Evolutionary conservation across 176 grass and related monocot genomes (phyloP), one percentile per base, ranked within the genome.

Genomic region (Pontederia crassipes): DNA sequence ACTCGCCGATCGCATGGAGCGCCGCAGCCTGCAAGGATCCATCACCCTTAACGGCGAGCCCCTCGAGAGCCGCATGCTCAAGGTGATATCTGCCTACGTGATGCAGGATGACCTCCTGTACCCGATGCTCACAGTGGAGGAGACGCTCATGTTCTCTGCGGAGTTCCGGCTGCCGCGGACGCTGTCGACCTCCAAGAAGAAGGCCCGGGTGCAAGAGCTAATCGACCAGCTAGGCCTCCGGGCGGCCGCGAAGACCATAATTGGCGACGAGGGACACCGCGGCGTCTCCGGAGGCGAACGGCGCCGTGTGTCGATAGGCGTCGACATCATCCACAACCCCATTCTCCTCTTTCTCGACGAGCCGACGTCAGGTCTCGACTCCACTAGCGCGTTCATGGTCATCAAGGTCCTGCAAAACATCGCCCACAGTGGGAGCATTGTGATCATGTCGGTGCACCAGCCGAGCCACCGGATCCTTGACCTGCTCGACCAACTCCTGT

Each of bases 61-160:
- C 13, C 40, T 63, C 45, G 12, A 17, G 9, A n/a, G 40, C 2
- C 8, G 60, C 24, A n/a, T 63, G n/a, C 40, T 63, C 35, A 63
- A 17, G 45, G 60, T 45, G 3, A 63, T 48, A 35, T 48, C 60
- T 12, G 60, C 60, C 15, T 63, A 63, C 60, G 60, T 63, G 40
- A 63, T 63, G 60, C 60, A 63, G 15, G 60, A 63, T 14, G 60
- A 63, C 9, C 60, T 63, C 60, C 14, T 63, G 12, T 63, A 17
- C 60, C 45, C 60, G 15, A 63, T 48, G 60, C 60, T 63, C 45
- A 63, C 60, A 12, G 60, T 63, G n/a, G 60, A 63, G 60, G 60
- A 63, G 60, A 63, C 60, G 1, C 11, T 63, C 9, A 45, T 10
- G 8, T 63, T 63, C 15, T 35, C 60, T 10, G 60, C 60, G n/a